phyloP scores from a whole-genome alignment of 2,329 filamentous ascomycete genomes.

The Fusarium illudens region DNA sequence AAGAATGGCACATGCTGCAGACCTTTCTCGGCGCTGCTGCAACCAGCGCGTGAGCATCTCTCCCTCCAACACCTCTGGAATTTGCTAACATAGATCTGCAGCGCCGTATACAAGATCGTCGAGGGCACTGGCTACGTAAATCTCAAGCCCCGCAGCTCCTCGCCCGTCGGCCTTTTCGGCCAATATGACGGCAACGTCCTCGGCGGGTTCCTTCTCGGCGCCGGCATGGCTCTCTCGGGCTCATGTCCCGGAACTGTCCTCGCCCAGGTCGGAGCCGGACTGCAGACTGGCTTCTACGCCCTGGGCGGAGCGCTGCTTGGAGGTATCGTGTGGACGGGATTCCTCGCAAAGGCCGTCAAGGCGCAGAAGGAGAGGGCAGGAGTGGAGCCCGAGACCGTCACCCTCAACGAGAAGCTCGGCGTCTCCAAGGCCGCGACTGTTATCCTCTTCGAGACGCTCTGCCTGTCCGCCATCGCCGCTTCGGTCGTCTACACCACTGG shows the following conservation, averaged over 20 bases:
- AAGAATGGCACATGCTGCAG: slow-evolving; percentile 72
- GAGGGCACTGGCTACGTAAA: slow-evolving; percentile 54
- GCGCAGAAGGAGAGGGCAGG: slow-evolving; percentile 38
- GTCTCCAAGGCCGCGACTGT: slow-evolving; percentile 50
- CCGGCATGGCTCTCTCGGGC: slow-evolving; percentile 72
- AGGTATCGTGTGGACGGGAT: slow-evolving; percentile 61
- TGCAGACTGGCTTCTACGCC: slow-evolving; percentile 60
- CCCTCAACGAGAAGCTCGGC: slow-evolving; percentile 53
- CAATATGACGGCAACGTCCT: slow-evolving; percentile 71
- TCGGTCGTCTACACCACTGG: slow-evolving; percentile 44
- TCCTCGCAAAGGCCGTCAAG: slow-evolving; percentile 50
- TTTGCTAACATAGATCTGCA: slow-evolving; percentile 32
- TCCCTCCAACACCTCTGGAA: accelerated
- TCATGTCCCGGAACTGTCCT: slow-evolving; percentile 73
- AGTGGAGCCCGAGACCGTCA: slow-evolving; percentile 42
- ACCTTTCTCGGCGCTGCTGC: slow-evolving; percentile 70
- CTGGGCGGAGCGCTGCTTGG: slow-evolving; percentile 64
- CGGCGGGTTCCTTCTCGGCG: slow-evolving; percentile 68
- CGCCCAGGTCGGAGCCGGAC: slow-evolving; percentile 64
- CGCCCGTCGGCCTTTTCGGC: slow-evolving; percentile 61
- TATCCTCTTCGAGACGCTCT: slow-evolving; percentile 54
- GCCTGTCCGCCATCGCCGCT: slow-evolving; percentile 51
- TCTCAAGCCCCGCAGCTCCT: slow-evolving; percentile 58
- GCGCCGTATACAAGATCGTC: slow-evolving; percentile 56
- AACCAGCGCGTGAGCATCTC: slow-evolving; percentile 64